Conservation (phyloP, 2,329 filamentous ascomycete species). For the Neurospora sp. region DNA sequence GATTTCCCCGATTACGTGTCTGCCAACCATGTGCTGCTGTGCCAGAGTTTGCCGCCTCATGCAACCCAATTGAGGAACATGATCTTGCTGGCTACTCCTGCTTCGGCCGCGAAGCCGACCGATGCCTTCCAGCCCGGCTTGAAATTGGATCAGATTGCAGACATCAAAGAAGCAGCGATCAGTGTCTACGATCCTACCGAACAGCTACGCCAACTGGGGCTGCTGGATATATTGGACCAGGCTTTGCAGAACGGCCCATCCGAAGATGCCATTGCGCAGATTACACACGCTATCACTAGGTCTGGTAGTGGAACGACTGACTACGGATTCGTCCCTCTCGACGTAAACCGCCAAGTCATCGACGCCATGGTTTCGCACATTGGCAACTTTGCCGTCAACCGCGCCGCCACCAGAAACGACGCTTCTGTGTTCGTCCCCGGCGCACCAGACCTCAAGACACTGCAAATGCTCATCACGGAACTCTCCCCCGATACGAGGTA, state of each 20-base stretch:
- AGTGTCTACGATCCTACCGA: slow-evolving; percentile 53
- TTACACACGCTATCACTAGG: slow-evolving; percentile 63
- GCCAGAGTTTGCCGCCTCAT: slow-evolving; percentile 70
- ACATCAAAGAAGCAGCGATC: slow-evolving; percentile 58
- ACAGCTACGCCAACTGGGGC: slow-evolving; percentile 44
- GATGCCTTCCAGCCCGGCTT: slow-evolving; percentile 65
- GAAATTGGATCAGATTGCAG: slow-evolving; percentile 68
- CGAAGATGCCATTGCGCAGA: slow-evolving; percentile 64
- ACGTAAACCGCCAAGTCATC: slow-evolving; percentile 61
- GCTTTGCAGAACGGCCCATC: slow-evolving; percentile 52
- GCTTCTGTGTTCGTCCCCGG: slow-evolving; percentile 54
- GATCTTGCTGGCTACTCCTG: slow-evolving; percentile 71
- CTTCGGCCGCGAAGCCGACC: slow-evolving; percentile 56
- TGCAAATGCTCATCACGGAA: slow-evolving; percentile 69
- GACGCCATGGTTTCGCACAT: slow-evolving; percentile 80
- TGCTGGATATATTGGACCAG: slow-evolving; percentile 51
- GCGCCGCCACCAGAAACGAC: slow-evolving; percentile 44
- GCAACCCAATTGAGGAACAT: slow-evolving; percentile 84
- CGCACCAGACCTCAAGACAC: slow-evolving; percentile 58
- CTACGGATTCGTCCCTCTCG: slow-evolving; percentile 57
- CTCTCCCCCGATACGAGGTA: slow-evolving; percentile 72
- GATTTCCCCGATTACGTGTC: slow-evolving; percentile 91
- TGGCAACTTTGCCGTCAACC: slow-evolving; percentile 59
- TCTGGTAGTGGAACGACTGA: slow-evolving; percentile 48
- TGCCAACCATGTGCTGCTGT: slow-evolving; percentile 75